Conservation (phyloP, 305 asterid genomes). For the Caryopteris hybrid region DNA sequence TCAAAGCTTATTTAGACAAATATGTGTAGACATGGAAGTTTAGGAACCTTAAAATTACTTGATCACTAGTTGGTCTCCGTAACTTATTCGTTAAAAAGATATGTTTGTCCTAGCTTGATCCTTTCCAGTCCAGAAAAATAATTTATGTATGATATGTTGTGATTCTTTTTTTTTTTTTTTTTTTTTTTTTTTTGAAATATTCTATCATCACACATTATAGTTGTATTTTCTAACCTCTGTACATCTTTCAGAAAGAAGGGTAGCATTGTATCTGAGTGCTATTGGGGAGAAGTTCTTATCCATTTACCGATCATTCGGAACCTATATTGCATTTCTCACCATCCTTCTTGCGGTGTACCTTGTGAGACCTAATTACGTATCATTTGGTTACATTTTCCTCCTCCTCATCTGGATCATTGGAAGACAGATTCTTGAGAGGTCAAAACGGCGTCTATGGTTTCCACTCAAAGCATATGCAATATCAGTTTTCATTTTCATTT, state of each 20-base stretch:
- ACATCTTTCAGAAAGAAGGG: slow-evolving; percentile 74
- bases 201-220: neutral
- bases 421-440: slow-evolving; percentile 83
- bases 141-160: slow-evolving; percentile 1
- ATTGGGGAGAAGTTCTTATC: slow-evolving; percentile 85
- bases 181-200: neutral
- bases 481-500: slow-evolving; percentile 66
- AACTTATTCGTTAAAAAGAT: neutral
- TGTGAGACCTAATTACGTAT: slow-evolving; percentile 79
- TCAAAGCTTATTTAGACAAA: neutral
- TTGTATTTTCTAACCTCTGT: slow-evolving; percentile 19
- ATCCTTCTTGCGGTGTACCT: slow-evolving; percentile 84
- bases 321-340: slow-evolving; percentile 90
- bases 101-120: slow-evolving; percentile 9
- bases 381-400: slow-evolving; percentile 88
- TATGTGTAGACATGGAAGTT: neutral
- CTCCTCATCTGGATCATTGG: slow-evolving; percentile 96
- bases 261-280: slow-evolving; percentile 86
- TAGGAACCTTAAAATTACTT: slow-evolving; percentile 2
- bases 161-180: too few relatives aligned
- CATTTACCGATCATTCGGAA: slow-evolving; percentile 86
- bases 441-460: slow-evolving; percentile 89
- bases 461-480: slow-evolving; percentile 88
- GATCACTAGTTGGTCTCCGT: neutral
- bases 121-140: neutral